Conservation (phyloP, 805 yeast genomes). For the Kockiozyma suomiensis region DNA sequence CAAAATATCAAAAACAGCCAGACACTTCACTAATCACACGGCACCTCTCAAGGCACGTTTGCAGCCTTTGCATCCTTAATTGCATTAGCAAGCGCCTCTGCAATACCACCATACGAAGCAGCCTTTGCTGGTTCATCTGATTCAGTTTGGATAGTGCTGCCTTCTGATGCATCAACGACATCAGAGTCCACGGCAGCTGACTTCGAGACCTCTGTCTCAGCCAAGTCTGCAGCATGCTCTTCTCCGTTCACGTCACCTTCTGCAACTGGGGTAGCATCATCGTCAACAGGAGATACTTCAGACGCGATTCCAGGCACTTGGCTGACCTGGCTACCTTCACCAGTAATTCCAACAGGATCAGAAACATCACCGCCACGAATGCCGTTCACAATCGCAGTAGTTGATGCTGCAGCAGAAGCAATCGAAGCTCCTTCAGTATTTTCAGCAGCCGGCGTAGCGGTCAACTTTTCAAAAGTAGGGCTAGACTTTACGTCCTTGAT, state of each 20-base stretch:
- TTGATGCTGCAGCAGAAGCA: conserved; percentile 6
- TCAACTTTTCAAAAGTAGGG: not conserved
- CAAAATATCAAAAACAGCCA: not conserved
- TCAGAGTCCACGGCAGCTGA: not conserved
- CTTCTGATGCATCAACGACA: not conserved
- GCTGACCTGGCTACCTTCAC: not conserved
- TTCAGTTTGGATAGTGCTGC: not conserved
- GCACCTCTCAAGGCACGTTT: not conserved
- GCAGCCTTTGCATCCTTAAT: conserved; percentile 5
- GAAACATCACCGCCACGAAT: not conserved
- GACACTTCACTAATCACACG: not conserved
- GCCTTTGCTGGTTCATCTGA: not conserved
- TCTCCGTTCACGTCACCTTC: not conserved
- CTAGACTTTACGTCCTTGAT: not conserved
- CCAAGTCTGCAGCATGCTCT: not conserved
- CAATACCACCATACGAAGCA: not conserved
- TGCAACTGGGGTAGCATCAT: not conserved
- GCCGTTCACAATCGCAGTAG: conserved; percentile 1
- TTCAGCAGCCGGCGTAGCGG: not conserved
- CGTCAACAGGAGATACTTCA: not conserved
- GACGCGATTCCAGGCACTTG: not conserved
- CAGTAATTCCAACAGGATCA: not conserved
- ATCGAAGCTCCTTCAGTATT: not conserved
- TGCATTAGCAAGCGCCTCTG: conserved; percentile 7
- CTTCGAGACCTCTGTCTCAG: not conserved